phyloP scores from a whole-genome alignment of 2,329 filamentous ascomycete genomes.

The Botrytis sinoallii region DNA sequence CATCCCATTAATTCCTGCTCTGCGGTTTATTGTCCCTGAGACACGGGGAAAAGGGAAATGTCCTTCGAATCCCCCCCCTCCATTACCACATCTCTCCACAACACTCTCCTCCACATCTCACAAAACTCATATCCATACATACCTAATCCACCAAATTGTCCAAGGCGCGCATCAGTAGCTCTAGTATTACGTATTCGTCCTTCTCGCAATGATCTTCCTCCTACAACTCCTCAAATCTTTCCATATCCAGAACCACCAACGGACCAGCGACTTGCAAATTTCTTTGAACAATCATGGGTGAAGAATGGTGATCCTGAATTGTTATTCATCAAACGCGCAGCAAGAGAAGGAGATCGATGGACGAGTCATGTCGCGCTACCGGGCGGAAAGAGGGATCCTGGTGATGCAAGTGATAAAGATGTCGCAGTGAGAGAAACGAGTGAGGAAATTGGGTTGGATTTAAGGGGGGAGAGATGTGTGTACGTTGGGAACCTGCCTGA shows the following conservation, averaged over 20 bases:
- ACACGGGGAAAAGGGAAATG: slow-evolving; percentile 16
- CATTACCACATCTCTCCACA: slow-evolving; percentile 31
- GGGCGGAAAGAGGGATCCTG: slow-evolving; percentile 63
- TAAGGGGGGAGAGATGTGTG: slow-evolving; percentile 47
- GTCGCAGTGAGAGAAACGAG: slow-evolving; percentile 61
- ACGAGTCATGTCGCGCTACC: slow-evolving; percentile 67
- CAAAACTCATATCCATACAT: slow-evolving; percentile 48
- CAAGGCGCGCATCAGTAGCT: slow-evolving; percentile 59
- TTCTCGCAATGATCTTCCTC: slow-evolving; percentile 52
- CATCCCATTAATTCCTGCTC: background rate
- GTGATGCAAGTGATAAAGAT: slow-evolving; percentile 59
- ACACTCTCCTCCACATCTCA: slow-evolving; percentile 38
- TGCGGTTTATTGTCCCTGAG: background rate
- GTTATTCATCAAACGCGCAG: slow-evolving; percentile 68
- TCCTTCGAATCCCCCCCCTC: slow-evolving; percentile 19
- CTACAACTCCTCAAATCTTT: slow-evolving; percentile 26
- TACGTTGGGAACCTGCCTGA: slow-evolving; percentile 62
- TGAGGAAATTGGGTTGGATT: slow-evolving; percentile 65
- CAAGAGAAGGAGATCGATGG: slow-evolving; percentile 64
- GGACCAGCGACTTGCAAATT: slow-evolving; percentile 42
- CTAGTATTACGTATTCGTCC: slow-evolving; percentile 62
- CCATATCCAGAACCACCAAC: slow-evolving; percentile 26
- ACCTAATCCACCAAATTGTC: slow-evolving; percentile 42
- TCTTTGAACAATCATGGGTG: slow-evolving; percentile 65
- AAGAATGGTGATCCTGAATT: slow-evolving; percentile 63